Evolutionary conservation across 805 yeast species (phyloP), one percentile per base, ranked within the genome.

Genomic region (Grigorovia humatica): DNA sequence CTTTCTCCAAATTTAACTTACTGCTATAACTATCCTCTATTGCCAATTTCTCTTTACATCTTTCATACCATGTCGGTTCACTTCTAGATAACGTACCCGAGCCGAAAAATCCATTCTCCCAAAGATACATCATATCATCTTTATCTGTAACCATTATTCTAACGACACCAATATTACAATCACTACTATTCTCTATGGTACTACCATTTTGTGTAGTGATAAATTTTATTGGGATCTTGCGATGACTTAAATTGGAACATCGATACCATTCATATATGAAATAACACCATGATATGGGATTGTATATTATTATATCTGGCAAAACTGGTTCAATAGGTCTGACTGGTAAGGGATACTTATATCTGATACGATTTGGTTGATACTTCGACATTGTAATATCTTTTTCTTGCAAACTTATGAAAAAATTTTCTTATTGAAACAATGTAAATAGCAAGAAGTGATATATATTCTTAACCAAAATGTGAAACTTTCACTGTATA

Each of bases 91-190:
- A 70, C 2, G 79, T 78, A 1, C 98, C 99, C 62, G 91, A 93
- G 7, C 99, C 99, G 63, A 88, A 93, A 63, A 89, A 93, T 1
- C 99, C 99, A 58, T 76, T 76, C 17, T 73, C 68, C 98, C 98
- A 93, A 2, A 93, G 69, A 43, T 67, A 67, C 19, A 60, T 57
- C 80, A 83, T 82, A 35, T 75, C 81, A 0, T 61, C 56, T 1
- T 66, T 67, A 45, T 73, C 71, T 2, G 55, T 57, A 4, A 85
- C 76, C 43, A 57, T 32, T 6, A 65, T 53, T 47, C 61, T 66
- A 8, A 8, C 38, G 12, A 64, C 60, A 41, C 63, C 63, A 6
- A 59, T 51, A 1, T n/a, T n/a, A n/a, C n/a, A n/a, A n/a, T 64
- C 65, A 2, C 65, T 65, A 42, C 64, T 77, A 44, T 67, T 70